phyloP scores from a whole-genome alignment of 257 asterid genomes.

The Lycium ferocissimum region DNA sequence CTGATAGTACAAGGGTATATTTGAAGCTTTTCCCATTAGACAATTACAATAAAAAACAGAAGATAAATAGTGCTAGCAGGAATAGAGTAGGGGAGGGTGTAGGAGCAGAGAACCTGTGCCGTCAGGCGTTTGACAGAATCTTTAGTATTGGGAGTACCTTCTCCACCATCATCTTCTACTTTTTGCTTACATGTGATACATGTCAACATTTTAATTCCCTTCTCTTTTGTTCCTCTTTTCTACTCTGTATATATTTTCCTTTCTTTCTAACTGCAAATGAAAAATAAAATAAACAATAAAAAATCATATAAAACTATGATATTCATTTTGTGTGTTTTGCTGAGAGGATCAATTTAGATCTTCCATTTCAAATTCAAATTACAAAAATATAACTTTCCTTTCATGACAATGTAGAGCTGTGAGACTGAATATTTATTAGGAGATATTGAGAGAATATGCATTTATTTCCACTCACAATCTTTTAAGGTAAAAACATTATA shows the following conservation, averaged over 20 bases:
- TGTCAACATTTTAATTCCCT: constrained; percentile 66
- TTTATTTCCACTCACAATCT: not conserved
- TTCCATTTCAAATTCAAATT: constrained; percentile 10
- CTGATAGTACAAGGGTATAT: too few relatives aligned
- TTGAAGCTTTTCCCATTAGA: too few relatives aligned
- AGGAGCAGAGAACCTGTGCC: constrained; percentile 62
- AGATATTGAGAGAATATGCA: constrained; percentile 3
- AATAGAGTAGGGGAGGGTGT: not conserved
- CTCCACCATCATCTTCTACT: constrained; percentile 61
- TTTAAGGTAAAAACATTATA: not conserved
- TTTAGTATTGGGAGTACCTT: constrained; percentile 77
- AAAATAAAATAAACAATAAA: not conserved
- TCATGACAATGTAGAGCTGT: not conserved
- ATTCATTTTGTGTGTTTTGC: not conserved
- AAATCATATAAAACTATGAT: not conserved
- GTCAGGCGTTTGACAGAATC: constrained; percentile 98
- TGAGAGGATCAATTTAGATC: not conserved
- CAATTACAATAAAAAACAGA: too few relatives aligned
- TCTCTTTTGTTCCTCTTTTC: not conserved
- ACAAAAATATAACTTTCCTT: not conserved
- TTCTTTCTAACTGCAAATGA: constrained; percentile 2
- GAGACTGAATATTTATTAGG: not conserved
- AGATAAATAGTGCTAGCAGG: not conserved
- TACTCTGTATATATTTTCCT: not conserved
- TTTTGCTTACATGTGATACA: constrained; percentile 91